phyloP scores from a whole-genome alignment of 768 basidiomycete species.

The Pisolithus orientalis region DNA sequence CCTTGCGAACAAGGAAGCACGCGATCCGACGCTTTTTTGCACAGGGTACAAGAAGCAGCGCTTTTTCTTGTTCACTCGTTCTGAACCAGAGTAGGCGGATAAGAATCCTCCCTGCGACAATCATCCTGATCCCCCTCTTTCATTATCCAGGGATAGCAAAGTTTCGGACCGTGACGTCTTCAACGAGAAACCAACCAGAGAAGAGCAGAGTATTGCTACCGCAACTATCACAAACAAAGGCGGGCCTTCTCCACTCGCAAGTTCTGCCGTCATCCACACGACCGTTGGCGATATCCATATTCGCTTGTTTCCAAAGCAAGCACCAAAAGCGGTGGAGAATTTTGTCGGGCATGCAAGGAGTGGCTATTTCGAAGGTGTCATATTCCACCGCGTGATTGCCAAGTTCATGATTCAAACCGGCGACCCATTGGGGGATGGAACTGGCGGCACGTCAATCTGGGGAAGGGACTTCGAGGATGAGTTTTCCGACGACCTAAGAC shows the following conservation, averaged over 20 bases:
- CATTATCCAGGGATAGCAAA: slow-evolving; percentile 63
- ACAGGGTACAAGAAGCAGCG: slow-evolving; percentile 89
- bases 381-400: slow-evolving; percentile 96
- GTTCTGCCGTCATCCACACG: slow-evolving; percentile 87
- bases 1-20: slow-evolving; percentile 71
- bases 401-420: slow-evolving; percentile 99
- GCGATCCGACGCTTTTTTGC: slow-evolving; percentile 90
- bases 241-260: slow-evolving; percentile 68
- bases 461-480: slow-evolving; percentile 89
- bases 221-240: slow-evolving; percentile 42
- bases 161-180: slow-evolving; percentile 91
- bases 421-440: slow-evolving; percentile 92
- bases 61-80: slow-evolving; percentile 92
- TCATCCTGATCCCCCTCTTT: background rate
- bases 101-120: background rate
- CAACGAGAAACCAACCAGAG: slow-evolving; percentile 95
- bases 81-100: slow-evolving; percentile 75
- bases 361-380: slow-evolving; percentile 86
- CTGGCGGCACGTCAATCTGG: slow-evolving; percentile 90
- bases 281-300: slow-evolving; percentile 91
- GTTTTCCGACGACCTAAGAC: slow-evolving; percentile 81
- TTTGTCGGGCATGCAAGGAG: slow-evolving; percentile 89
- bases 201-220: slow-evolving; percentile 85
- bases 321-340: slow-evolving; percentile 96
- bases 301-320: slow-evolving; percentile 83